phyloP scores from a whole-genome alignment of 192 early-diverging fungal genomes.

The Chytriomyces sp. region DNA sequence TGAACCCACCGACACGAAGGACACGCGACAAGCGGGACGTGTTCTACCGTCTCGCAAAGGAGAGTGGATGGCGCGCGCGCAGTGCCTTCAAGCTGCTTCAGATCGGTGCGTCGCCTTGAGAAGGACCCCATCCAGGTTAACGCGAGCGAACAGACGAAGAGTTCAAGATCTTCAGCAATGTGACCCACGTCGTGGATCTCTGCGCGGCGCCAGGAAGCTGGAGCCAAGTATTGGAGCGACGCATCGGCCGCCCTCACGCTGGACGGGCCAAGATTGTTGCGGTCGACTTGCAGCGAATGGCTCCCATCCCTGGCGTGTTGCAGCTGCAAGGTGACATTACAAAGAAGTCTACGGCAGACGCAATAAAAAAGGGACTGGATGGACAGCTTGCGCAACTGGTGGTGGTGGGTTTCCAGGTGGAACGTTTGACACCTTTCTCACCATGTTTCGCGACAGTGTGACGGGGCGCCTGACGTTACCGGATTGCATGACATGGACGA shows the following conservation, averaged over 20 bases:
- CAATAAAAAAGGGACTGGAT: slow-evolving; percentile 88
- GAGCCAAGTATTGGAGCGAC: slow-evolving; percentile 76
- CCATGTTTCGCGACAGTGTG: slow-evolving; percentile 51
- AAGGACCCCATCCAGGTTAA: neutral
- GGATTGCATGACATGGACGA: slow-evolving; percentile 99
- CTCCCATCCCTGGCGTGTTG: slow-evolving; percentile 84
- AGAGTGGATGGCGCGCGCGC: slow-evolving; percentile 96
- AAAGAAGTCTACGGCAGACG: slow-evolving; percentile 86
- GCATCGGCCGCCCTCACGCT: slow-evolving; percentile 59
- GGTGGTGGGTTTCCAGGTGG: slow-evolving; percentile 42
- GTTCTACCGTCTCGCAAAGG: slow-evolving; percentile 95
- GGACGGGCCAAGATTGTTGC: slow-evolving; percentile 74
- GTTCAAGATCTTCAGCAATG: slow-evolving; percentile 81
- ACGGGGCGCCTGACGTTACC: slow-evolving; percentile 64
- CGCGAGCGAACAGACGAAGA: too few species aligned
- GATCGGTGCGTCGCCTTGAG: slow-evolving; percentile 52
- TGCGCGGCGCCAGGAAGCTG: slow-evolving; percentile 97
- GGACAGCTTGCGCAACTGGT: slow-evolving; percentile 89
- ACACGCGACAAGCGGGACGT: slow-evolving; percentile 71
- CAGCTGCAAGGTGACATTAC: slow-evolving; percentile 98
- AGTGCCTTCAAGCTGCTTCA: slow-evolving; percentile 98
- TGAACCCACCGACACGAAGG: neutral
- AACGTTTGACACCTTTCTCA: neutral
- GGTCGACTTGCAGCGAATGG: slow-evolving; percentile 96
- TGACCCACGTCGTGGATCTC: slow-evolving; percentile 88